phyloP scores from a whole-genome alignment of 768 basidiomycete species.

The Clavaria fumosa region DNA sequence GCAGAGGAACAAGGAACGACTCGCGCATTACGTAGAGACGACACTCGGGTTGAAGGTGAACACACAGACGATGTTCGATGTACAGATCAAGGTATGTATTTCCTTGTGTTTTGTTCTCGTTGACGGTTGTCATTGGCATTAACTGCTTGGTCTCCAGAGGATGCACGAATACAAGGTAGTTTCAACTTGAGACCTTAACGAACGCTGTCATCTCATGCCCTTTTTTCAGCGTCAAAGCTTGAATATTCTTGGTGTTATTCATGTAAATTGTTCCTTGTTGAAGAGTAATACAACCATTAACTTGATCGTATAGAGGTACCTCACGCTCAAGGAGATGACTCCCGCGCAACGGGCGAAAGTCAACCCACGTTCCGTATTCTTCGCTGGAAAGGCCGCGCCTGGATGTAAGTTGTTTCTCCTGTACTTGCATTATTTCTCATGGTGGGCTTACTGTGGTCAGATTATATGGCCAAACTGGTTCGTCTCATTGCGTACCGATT shows the following conservation, averaged over 20 bases:
- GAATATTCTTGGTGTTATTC: constrained; percentile 83
- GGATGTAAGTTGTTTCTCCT: constrained; percentile 41
- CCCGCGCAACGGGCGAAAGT: constrained; percentile 70
- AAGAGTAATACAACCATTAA: background rate
- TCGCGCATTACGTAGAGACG: constrained; percentile 59
- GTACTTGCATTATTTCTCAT: background rate
- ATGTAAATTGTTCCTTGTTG: constrained; percentile 30
- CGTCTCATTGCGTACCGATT: constrained; percentile 5
- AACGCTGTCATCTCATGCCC: too few species aligned
- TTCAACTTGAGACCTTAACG: too few species aligned
- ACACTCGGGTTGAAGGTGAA: constrained; percentile 59
- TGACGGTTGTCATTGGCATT: constrained; percentile 1
- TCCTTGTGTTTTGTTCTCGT: constrained; percentile 7
- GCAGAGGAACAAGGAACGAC: constrained; percentile 78
- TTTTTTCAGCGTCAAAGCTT: constrained; percentile 68
- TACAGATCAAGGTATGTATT: constrained; percentile 63
- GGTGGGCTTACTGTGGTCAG: constrained; percentile 19
- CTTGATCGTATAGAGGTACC: constrained; percentile 44
- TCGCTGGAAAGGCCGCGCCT: constrained; percentile 95
- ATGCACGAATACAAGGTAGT: constrained; percentile 90
- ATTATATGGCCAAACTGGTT: constrained; percentile 86
- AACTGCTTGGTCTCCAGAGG: constrained; percentile 33
- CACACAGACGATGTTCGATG: constrained; percentile 72
- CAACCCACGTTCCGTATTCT: constrained; percentile 83
- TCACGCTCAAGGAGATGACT: constrained; percentile 63